Percentiles rank a stretch among this genome's conserved stretches.
These are phyloP conservation scores for Raphanus raphanistrum DNA, from an alignment of 345 rosid species.

Conservation along the genomic window DNA sequence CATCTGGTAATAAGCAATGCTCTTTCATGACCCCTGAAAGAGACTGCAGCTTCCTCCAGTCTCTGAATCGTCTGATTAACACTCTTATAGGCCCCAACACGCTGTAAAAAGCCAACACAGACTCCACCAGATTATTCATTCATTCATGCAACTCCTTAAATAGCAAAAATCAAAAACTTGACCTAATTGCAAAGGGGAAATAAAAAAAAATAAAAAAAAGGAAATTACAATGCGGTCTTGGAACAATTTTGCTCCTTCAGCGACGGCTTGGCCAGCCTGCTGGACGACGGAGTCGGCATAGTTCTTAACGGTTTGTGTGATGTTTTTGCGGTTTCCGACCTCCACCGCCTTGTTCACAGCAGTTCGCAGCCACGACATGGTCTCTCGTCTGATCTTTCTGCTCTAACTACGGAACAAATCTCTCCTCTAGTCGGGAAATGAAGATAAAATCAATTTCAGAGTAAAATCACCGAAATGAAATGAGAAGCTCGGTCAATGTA, in stretches of 20 bases:
- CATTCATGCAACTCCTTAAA: background rate
- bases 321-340: conserved; percentile 89
- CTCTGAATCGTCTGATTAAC: conserved; percentile 71
- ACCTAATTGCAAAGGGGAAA: background rate
- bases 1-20: conserved; percentile 73
- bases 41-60: conserved; percentile 83
- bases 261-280: conserved; percentile 95
- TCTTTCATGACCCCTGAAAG: conserved; percentile 76
- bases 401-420: background rate
- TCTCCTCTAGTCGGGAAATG: conserved; percentile 15
- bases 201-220: background rate
- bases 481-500: conserved; percentile 31
- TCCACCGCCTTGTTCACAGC: conserved; percentile 96
- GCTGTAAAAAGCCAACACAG: conserved; percentile 42
- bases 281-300: conserved; percentile 95
- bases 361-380: conserved; percentile 82
- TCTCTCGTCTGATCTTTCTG: conserved; percentile 21
- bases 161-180: conserved; percentile 2
- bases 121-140: conserved; percentile 1
- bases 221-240: conserved; percentile 79
- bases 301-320: conserved; percentile 83
- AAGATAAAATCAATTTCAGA: conserved; percentile 17
- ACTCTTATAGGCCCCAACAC: conserved; percentile 59
- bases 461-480: conserved; percentile 10
- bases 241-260: conserved; percentile 92